Evolutionary conservation across 108 stramenopile species (phyloP).

Genomic region (Aurantiochytrium sp.): DNA sequence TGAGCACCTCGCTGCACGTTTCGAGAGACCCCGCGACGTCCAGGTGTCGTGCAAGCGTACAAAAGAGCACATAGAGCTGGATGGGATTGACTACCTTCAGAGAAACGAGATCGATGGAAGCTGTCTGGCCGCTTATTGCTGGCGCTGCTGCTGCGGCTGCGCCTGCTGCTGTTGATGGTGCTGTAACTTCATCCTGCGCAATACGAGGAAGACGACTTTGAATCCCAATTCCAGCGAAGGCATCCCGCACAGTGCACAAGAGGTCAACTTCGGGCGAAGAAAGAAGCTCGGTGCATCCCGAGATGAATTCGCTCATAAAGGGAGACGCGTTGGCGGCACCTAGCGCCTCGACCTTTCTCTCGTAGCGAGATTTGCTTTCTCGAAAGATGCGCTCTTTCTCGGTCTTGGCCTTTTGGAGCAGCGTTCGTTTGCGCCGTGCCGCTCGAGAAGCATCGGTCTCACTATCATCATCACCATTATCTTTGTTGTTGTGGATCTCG

Average conservation of each 20-base stretch:
- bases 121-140: too few species aligned
- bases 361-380: background rate
- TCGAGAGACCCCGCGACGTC: too few species aligned
- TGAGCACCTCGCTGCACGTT: background rate
- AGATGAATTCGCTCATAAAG: background rate
- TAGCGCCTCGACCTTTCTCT: background rate
- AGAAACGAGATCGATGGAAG: background rate
- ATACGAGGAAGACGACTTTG: too few species aligned
- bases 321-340: background rate
- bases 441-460: background rate
- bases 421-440: background rate
- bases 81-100: background rate
- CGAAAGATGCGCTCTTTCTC: background rate
- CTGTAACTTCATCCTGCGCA: too few species aligned
- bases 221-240: background rate
- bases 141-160: too few species aligned
- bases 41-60: background rate
- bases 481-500: too few species aligned
- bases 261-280: background rate
- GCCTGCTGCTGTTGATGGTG: too few species aligned
- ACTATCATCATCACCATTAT: too few species aligned
- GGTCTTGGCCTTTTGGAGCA: background rate
- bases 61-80: background rate
- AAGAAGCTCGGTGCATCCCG: background rate
- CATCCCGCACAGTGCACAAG: background rate